Base-by-base conservation (phyloP, 2,329 filamentous ascomycete genomes). In the Neurospora sp. region DNA sequence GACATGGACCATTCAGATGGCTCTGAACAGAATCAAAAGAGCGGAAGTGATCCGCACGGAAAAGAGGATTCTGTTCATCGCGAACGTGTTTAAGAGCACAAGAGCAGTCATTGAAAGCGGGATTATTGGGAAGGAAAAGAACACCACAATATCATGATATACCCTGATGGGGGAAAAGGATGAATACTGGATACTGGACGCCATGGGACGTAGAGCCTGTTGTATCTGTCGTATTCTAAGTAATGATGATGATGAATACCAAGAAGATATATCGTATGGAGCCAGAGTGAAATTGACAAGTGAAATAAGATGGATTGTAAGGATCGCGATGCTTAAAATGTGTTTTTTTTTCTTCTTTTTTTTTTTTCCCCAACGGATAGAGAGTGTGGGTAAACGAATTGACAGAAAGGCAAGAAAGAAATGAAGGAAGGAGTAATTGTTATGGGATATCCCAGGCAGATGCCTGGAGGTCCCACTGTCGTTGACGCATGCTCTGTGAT, bases 1-100 rank as follows among this genome's bases (percentile, higher is more conserved):
- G 89, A 89, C 12, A 57, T 23, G 23, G 23, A 57, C 46, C 6
- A 3, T 33, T 19, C 46, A 28, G 23, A 28, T 17, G 23, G 23
- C 46, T 8, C 12, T 57, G 46, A 28, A 28, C 28, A 28, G 28
- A 28, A 28, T 28, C 28, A 28, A 28, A 57, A 57, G 46, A 33
- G 46, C 46, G 46, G 23, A 33, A 57, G 23, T 12, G 12, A 57
- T 8, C 23, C 19, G 12, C 10, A 19, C 46, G 46, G 5, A 1
- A 33, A 12, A 12, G 46, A 57, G 23, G 11, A 52, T 8, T 52
- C 46, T 33, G 10, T 57, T 57, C 23, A 57, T 33, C 33, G 6
- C 5, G 46, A 57, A 11, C 46, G 46, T 57, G 46, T 57, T 57
- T 57, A 12, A 57, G 12, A 4, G 23, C 19, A 28, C 19, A 57